These are phyloP conservation scores for Aspergillus awamori DNA, from an alignment of 2,329 filamentous ascomycete genomes.

Conservation along the genomic window DNA sequence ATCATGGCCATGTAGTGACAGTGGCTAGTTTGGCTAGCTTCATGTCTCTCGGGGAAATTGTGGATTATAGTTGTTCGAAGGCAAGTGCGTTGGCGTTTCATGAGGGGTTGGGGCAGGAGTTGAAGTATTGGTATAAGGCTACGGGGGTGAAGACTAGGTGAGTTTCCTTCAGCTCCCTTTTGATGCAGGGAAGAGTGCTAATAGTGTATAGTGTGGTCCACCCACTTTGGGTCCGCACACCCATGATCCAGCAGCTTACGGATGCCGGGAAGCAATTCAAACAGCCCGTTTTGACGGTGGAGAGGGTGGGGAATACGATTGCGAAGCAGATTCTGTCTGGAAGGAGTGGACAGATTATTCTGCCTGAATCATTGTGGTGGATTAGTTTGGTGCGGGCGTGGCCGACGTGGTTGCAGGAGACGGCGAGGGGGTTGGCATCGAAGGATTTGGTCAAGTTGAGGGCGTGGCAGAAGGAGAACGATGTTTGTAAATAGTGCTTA, in stretches of 20 bases:
- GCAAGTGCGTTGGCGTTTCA: constrained; percentile 57
- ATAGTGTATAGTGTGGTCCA: constrained; percentile 34
- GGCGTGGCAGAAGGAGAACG: constrained; percentile 21
- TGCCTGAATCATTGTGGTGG: constrained; percentile 43
- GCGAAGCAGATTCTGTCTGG: constrained; percentile 55
- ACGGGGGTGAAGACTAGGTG: constrained; percentile 44
- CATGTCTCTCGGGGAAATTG: constrained; percentile 51
- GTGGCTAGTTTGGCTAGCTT: constrained; percentile 59
- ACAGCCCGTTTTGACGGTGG: constrained; percentile 40
- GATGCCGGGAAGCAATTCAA: constrained; percentile 35
- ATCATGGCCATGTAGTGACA: constrained; percentile 61
- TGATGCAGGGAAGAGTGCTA: neutral
- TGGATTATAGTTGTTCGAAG: constrained; percentile 58
- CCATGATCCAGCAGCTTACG: constrained; percentile 46
- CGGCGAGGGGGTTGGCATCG: constrained; percentile 32
- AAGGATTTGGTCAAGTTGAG: constrained; percentile 28
- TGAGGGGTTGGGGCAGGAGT: constrained; percentile 49
- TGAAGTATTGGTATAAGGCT: constrained; percentile 41
- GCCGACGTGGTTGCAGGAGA: constrained; percentile 54
- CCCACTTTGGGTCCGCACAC: constrained; percentile 53
- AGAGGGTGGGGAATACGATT: constrained; percentile 51
- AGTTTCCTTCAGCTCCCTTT: neutral
- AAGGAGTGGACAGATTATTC: constrained; percentile 52
- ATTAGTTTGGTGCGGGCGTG: constrained; percentile 35
- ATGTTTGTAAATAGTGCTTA: constrained; percentile 1